Evolutionary conservation across 1,284 basidiomycete species (phyloP).

Genomic region (Mixia osmundae): DNA sequence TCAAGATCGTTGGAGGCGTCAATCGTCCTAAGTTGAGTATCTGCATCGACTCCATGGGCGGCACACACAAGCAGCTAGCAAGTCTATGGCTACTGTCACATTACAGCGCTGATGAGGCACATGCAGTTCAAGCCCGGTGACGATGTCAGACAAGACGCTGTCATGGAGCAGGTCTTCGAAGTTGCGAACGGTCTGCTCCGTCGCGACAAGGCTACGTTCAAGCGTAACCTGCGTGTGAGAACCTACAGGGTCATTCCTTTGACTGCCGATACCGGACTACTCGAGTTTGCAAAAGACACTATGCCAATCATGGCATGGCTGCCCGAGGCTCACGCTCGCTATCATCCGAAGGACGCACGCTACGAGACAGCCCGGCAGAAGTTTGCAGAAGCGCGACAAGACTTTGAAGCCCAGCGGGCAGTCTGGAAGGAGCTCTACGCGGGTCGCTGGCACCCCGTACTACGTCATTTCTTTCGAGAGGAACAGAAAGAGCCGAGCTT

Average conservation of each 20-base stretch:
- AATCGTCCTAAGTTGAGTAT: conserved; percentile 59
- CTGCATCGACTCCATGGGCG: conserved; percentile 46
- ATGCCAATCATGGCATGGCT: conserved; percentile 42
- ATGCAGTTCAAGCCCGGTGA: conserved; percentile 75
- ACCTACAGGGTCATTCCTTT: conserved; percentile 79
- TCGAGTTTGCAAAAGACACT: conserved; percentile 80
- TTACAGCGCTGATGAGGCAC: background rate
- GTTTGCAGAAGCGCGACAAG: conserved; percentile 21
- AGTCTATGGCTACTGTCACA: conserved; percentile 16
- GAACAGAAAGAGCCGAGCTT: conserved; percentile 26
- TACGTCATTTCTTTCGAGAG: conserved; percentile 86
- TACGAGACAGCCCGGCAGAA: conserved; percentile 10
- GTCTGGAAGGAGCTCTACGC: conserved; percentile 35
- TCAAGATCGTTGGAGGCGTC: conserved; percentile 47
- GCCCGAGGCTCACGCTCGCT: conserved; percentile 36
- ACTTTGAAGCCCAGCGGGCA: conserved; percentile 10
- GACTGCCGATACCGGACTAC: conserved; percentile 50
- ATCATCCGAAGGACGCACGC: background rate
- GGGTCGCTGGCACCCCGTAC: conserved; percentile 48
- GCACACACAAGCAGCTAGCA: conserved; percentile 56
- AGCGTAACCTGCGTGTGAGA: conserved; percentile 47
- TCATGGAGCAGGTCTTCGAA: conserved; percentile 95
- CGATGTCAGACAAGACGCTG: conserved; percentile 85
- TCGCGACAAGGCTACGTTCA: conserved; percentile 47
- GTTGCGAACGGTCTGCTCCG: conserved; percentile 59